Evolutionary conservation across 768 basidiomycete genomes (phyloP), one percentile per base, ranked within the genome.

Genomic region (Galerina marginata): DNA sequence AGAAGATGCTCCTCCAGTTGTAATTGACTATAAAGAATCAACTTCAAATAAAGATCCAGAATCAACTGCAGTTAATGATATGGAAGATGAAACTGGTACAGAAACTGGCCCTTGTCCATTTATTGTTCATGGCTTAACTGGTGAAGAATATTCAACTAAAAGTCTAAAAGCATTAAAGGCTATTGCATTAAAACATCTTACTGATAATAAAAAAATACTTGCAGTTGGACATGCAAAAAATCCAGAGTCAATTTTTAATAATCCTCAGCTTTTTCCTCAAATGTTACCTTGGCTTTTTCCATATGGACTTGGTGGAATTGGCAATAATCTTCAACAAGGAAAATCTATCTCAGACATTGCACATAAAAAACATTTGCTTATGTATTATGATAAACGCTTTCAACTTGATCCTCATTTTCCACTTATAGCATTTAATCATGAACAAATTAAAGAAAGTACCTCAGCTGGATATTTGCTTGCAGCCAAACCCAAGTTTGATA

Each of bases 311-410:
- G 75, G 75, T 15, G 66, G 71, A 4, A 64, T 74, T 20, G 73
- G 72, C 23, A 33, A 49, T 20, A 53, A 23, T 4, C 25, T 14
- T 6, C 25, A 29, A 29, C 29, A 29, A 29, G 29, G 29, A 29
- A 29, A 29, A 29, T 43, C 26, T 12, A n/a, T 65, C 45, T 65
- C 69, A 23, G 61, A 65, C 26, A 46, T 36, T 11, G 58, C n/a
- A 9, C 74, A 77, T 56, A 74, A 74, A 61, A 44, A 49, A 50
- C 40, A 60, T n/a, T 48, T 72, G 2, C 43, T 79, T 6, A 71
- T 75, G 72, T 81, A 79, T 58, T 70, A 76, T 63, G 79, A 80
- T 49, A 76, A 77, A 20, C 54, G 71, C 79, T 76, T 68, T 77
- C 81, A 59, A 60, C 44, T 33, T 3, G 77, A 81, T 59, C 10